A percentile compares a stretch with the other conserved stretches of the same genome.
phyloP scores from a whole-genome alignment of 345 rosid genomes.

The Aegle marmelos region DNA sequence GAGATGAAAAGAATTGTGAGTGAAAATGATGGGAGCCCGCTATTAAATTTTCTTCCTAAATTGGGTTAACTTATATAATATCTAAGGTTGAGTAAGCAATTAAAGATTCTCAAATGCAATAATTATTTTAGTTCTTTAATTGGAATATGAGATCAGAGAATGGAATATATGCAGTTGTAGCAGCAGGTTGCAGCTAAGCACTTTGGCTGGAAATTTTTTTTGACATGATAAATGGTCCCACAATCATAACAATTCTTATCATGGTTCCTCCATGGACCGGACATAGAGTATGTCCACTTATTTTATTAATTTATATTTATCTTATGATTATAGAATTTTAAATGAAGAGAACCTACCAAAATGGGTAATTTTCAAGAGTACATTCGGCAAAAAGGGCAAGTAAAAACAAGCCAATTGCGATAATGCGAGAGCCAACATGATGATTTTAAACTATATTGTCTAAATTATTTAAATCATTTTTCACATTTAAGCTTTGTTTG shows the following conservation, averaged over 20 bases:
- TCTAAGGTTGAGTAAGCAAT: not conserved
- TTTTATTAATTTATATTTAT: not conserved
- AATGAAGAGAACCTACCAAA: not conserved
- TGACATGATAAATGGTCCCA: too few species aligned
- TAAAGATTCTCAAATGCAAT: constrained; percentile 13
- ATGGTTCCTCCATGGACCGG: constrained; percentile 30
- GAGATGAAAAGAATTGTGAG: constrained; percentile 16
- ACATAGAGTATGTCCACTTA: constrained; percentile 17
- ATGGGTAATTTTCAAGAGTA: not conserved
- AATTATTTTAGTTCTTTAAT: not conserved
- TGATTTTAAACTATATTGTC: not conserved
- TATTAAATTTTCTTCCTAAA: constrained; percentile 18
- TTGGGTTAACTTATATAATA: not conserved
- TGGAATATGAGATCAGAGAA: constrained; percentile 1
- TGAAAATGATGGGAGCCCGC: constrained; percentile 33
- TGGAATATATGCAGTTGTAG: constrained; percentile 14
- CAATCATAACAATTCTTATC: constrained; percentile 15
- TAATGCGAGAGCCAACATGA: not conserved
- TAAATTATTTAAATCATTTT: not conserved
- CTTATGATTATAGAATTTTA: constrained; percentile 3
- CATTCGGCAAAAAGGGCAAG: not conserved
- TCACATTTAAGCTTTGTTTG: not conserved
- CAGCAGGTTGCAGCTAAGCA: constrained; percentile 7
- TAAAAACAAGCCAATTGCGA: not conserved
- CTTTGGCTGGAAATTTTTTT: constrained; percentile 9